Evolutionary conservation across 305 asterid genomes (phyloP).

Genomic region (Fraxinus angustifolia): DNA sequence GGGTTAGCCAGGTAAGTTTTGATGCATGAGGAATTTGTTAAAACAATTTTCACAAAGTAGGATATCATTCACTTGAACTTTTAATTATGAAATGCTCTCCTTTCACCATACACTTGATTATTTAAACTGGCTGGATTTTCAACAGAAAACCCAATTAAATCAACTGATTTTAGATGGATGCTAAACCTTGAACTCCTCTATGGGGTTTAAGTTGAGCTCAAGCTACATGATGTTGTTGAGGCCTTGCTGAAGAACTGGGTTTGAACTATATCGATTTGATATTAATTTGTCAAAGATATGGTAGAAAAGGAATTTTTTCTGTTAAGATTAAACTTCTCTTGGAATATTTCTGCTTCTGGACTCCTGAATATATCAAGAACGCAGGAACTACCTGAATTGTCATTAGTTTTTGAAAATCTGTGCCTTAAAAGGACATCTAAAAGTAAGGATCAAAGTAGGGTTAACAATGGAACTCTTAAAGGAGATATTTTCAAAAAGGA

Average conservation of each 20-base stretch:
- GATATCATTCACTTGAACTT: background rate
- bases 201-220: background rate
- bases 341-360: background rate
- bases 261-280: background rate
- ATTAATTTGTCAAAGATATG: background rate
- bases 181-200: background rate
- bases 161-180: background rate
- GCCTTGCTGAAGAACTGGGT: background rate
- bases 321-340: background rate
- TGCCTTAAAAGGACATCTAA: background rate
- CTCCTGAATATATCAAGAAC: background rate
- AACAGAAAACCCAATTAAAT: background rate
- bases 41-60: background rate
- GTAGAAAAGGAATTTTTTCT: background rate
- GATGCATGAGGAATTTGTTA: background rate
- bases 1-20: background rate
- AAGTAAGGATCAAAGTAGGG: background rate
- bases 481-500: background rate
- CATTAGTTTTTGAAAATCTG: background rate
- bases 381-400: background rate
- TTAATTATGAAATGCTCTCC: background rate
- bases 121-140: background rate
- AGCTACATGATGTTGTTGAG: background rate
- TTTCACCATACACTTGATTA: background rate
- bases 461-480: background rate